Base-by-base conservation (phyloP, 441 rosid species). In the Breynia disticha region DNA sequence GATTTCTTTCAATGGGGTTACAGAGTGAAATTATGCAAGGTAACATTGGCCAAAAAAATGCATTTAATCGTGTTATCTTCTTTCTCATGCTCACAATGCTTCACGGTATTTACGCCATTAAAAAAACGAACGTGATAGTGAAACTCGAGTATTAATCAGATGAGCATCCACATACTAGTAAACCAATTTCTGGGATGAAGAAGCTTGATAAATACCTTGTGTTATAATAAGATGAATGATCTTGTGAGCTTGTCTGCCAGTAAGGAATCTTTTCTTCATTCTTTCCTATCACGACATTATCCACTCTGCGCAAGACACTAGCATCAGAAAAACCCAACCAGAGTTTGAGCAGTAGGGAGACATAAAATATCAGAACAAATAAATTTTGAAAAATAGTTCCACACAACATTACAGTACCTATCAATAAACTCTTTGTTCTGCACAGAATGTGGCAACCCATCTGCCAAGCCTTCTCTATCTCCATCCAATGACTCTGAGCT, bases 191-290 rank as follows among this genome's bases (percentile, higher is more conserved):
- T 3, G n/a, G 10, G 15, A 41, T 41, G 15, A 11, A 15, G 18
- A 50, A 67, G 32, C 46, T 32, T 35, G 54, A 59, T 35, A 44
- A n/a, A 16, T 56, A 87, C 98, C 96, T 85, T 48, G 86, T 65
- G 56, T 69, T 75, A 63, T 71, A 76, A 54, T 70, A 68, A 61
- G 74, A 64, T 20, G 79, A 72, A 59, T 70, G 71, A 37, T 86
- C 90, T 43, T 65, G 52, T n/a, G 67, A 50, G 67, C 57, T 59
- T 16, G 72, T 76, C 48, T 80, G 81, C 80, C 78, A 78, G 46
- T 72, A 71, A 46, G 84, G 66, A 46, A 72, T 56, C 62, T 77
- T 76, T 55, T 67, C 79, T 52, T 55, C 76, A 55, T 52, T 72
- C 63, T 66, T 80, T 37, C 42, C 61, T 12, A 59, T 62, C 46